These are phyloP conservation scores for Pelagophyceae sp. DNA, from an alignment of 352 stramenopile genomes.

Conservation along the genomic window DNA sequence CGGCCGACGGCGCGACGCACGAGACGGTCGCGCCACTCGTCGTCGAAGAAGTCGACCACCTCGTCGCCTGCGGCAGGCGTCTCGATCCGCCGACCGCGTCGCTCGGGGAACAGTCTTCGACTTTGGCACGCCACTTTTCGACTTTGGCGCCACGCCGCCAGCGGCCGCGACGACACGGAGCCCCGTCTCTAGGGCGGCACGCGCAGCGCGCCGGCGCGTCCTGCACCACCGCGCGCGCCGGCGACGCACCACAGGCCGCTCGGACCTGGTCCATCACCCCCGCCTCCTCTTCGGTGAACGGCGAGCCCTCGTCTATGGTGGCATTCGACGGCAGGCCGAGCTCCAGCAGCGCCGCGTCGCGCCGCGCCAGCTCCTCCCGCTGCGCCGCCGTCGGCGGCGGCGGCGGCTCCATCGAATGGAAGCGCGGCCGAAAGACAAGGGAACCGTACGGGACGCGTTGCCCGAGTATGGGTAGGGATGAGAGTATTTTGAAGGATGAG, in stretches of 20 bases:
- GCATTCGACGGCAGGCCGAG: constrained; percentile 1
- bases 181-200: too few species aligned
- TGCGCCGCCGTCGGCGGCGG: background rate
- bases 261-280: background rate
- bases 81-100: background rate
- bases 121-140: too few species aligned
- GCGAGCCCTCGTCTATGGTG: background rate
- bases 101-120: background rate
- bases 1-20: too few species aligned
- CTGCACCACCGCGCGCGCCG: too few species aligned
- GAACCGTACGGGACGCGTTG: too few species aligned
- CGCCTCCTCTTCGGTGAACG: constrained; percentile 3
- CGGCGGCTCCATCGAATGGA: background rate
- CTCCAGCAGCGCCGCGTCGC: background rate
- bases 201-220: too few species aligned
- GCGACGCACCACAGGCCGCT: background rate
- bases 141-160: too few species aligned
- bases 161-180: too few species aligned
- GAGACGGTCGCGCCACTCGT: background rate
- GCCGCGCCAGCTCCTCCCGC: background rate
- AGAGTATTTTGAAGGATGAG: too few species aligned
- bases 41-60: background rate
- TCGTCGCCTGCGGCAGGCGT: background rate
- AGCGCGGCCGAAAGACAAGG: too few species aligned
- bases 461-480: too few species aligned